Evolutionary conservation across 371 early-diverging fungal species (phyloP).

Genomic region (Capillidium heterosporum): DNA sequence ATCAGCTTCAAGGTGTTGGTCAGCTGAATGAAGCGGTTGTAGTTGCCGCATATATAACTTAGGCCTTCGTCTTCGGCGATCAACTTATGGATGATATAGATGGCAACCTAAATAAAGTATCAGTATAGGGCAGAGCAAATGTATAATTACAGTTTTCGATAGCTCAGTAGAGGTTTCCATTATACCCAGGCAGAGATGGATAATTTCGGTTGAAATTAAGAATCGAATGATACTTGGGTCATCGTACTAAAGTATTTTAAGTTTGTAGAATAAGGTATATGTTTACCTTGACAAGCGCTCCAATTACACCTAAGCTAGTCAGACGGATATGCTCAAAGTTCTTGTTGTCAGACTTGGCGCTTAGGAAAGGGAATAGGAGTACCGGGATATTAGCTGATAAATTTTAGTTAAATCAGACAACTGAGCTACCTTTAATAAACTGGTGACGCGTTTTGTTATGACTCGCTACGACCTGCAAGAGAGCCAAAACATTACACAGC

Average conservation of each 20-base stretch:
- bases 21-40: conserved; percentile 93
- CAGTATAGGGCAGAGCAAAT: neutral
- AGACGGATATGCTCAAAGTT: conserved; percentile 90
- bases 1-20: conserved; percentile 88
- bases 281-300: conserved; percentile 81
- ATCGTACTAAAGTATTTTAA: conserved; percentile 42
- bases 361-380: conserved; percentile 93
- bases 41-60: conserved; percentile 93
- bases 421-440: conserved; percentile 53
- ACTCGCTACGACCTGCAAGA: conserved; percentile 89
- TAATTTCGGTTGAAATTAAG: conserved; percentile 92
- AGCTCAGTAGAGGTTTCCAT: conserved; percentile 95
- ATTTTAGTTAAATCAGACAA: conserved; percentile 2
- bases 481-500: conserved; percentile 90
- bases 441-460: conserved; percentile 79
- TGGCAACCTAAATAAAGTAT: conserved; percentile 42
- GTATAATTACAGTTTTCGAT: conserved; percentile 70
- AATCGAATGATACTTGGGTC: conserved; percentile 88
- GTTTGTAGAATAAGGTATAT: neutral
- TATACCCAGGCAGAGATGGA: conserved; percentile 93
- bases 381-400: conserved; percentile 89
- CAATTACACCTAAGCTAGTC: conserved; percentile 88
- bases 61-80: conserved; percentile 89
- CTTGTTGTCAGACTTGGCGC: conserved; percentile 84
- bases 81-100: conserved; percentile 94